These are phyloP conservation scores for Monilinia polystroma DNA, from an alignment of 2,329 filamentous ascomycete species.

Conservation along the genomic window DNA sequence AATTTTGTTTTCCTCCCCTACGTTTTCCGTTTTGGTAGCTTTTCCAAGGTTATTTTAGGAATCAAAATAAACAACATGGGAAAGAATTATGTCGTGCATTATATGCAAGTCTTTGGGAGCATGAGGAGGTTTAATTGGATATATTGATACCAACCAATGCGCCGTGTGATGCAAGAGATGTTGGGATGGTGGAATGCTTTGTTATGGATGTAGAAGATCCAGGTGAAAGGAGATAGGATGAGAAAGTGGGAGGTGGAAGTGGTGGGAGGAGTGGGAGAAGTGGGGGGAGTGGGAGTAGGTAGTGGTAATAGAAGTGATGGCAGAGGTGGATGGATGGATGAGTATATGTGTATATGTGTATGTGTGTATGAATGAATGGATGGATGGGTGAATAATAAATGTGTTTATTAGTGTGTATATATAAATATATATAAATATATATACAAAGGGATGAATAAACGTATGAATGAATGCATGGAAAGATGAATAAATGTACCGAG, in stretches of 20 bases:
- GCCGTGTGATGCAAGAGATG: constrained; percentile 7
- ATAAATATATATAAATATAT: no score
- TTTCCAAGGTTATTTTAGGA: neutral
- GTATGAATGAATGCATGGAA: no score
- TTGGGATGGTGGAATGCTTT: neutral
- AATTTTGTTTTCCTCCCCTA: neutral
- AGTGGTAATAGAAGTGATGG: neutral
- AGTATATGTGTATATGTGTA: no score
- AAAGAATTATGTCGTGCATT: constrained; percentile 21
- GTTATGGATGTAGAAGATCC: neutral
- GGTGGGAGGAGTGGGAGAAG: neutral
- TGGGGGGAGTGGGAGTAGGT: neutral
- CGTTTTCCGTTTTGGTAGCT: neutral
- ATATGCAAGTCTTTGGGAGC: constrained; percentile 12
- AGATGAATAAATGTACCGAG: no score
- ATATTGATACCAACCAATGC: constrained; percentile 4
- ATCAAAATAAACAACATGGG: constrained; percentile 1
- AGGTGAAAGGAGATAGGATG: neutral
- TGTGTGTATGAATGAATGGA: no score
- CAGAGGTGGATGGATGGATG: no score
- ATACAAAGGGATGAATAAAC: no score
- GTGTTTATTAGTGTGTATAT: no score
- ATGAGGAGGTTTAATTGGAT: neutral
- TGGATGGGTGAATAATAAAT: no score
- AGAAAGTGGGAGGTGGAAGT: neutral